Percentiles rank a stretch among this genome's conserved stretches.
phyloP scores from a whole-genome alignment of 345 rosid species.

The Cardamine occulta region DNA sequence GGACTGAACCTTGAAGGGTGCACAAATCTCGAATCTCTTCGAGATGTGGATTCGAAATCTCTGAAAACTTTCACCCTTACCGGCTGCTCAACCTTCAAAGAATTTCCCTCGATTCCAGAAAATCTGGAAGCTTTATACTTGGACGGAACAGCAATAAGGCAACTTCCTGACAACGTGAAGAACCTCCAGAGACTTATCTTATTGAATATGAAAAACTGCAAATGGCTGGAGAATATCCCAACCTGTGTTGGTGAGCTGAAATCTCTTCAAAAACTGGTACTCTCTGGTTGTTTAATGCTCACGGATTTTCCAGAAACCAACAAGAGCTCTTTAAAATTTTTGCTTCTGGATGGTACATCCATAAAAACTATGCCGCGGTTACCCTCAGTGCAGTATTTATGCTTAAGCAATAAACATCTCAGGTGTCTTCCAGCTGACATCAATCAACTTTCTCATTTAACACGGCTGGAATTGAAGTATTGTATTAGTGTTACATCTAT shows the following conservation, averaged over 20 bases:
- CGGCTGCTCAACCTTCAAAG: constrained; percentile 29
- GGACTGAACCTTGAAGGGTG: constrained; percentile 25
- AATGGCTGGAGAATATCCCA: constrained; percentile 1
- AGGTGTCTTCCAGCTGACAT: not conserved
- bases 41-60: not conserved
- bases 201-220: constrained; percentile 12
- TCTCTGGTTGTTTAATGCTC: constrained; percentile 17
- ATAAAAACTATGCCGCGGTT: not conserved
- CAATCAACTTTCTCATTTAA: not conserved
- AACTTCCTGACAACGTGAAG: constrained; percentile 16
- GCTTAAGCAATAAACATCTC: not conserved
- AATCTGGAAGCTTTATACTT: constrained; percentile 19
- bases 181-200: constrained; percentile 10
- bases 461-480: no score
- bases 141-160: constrained; percentile 22
- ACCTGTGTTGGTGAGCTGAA: not conserved
- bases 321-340: not conserved
- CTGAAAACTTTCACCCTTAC: constrained; percentile 26
- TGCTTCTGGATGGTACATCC: not conserved
- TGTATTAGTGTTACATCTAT: no score
- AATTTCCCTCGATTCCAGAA: constrained; percentile 21
- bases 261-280: constrained; percentile 1
- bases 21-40: not conserved
- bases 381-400: not conserved
- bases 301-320: not conserved